Base-by-base conservation (phyloP, 2,329 filamentous ascomycete genomes). In the Aspergillus caelatus region DNA sequence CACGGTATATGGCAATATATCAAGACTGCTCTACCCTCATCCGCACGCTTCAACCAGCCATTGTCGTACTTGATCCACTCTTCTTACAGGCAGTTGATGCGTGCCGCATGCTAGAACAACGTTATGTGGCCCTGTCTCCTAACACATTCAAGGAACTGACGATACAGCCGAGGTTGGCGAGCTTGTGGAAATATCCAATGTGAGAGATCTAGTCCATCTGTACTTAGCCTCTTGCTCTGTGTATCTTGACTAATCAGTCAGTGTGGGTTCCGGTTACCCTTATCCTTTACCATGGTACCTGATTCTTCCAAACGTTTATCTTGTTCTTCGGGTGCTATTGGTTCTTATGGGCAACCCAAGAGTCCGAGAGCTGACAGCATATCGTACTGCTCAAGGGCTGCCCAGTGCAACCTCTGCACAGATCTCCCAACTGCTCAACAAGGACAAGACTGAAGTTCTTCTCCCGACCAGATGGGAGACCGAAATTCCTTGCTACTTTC, bases 81-180 rank as follows among this genome's bases (percentile, higher is more conserved):
- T 78, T 83, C 61, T 67, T 72, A 0, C 78, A 79, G 10, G 81
- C 63, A 1, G 56, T 81, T 4, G 79, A 81, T 28, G 80, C 78
- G 3, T 80, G 77, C 59, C 75, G 74, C 26, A 68, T 72, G 11
- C 57, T 76, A n/a, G 63, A 66, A 0, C 65, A 74, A n/a, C 71
- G 72, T 8, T 77, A 73, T 65, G 68, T 78, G 1, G 65, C 79
- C 5, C 65, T 84, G 28, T 77, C 76, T 32, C 80, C 81, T 0
- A 83, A 82, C 65, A 74, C 80, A 1, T 75, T 81, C 62, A 78
- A 80, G 60, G 80, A 82, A 4, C 79, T 80, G 48, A 71, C 78
- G 0, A 59, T 65, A 0, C 72, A 75, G 4, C 66, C 73, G 5
- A 78, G 80, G 62, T 76, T 81, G 26, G 65, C 57, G 14, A 66